Evolutionary conservation across 768 basidiomycete genomes (phyloP), one percentile per base, ranked within the genome.

Genomic region (Omphalotus guepiniiformis): DNA sequence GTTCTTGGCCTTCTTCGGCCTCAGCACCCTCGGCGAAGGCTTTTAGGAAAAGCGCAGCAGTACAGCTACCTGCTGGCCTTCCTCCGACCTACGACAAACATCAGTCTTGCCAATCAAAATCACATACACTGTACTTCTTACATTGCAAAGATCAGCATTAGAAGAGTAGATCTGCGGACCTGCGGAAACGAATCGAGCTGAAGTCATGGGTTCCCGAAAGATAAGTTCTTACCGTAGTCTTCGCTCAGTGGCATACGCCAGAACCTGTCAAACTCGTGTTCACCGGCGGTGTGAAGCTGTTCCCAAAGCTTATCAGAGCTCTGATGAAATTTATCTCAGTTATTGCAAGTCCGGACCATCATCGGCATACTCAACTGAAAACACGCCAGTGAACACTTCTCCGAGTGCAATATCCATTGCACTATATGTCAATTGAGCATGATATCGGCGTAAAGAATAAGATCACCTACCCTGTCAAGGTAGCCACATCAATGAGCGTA

Each of bases 201-300:
- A 13, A 23, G n/a, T 23, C 7, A 19, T 8, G 18, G 8, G 39
- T 7, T 40, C 8, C 18, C 9, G 19, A 39, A 8, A 19, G 18
- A 11, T 8, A 11, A 11, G 37, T 19, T 18, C 32, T 8, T 21
- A 39, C 46, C 81, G 54, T 75, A 94, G 48, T 83, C 88, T 36
- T 90, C 88, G 55, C 89, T 84, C 44, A 94, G 78, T 8, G 91
- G 91, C 83, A 93, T 81, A 22, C 91, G 80, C 91, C 91, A 93
- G 74, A 94, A 83, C 45, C 82, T 80, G 64, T 92, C 89, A 58
- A 85, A 78, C 57, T 90, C 87, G 12, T 66, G 64, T 66, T 83
- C 79, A 9, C 88, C 89, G 2, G 91, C 89, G 2, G 60, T 69
- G 51, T 79, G 70, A 9, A 94, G 75, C 45, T 77, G 70, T 29